These are phyloP conservation scores for Cubamyces lactineus DNA, from an alignment of 768 basidiomycete genomes.

Conservation along the genomic window DNA sequence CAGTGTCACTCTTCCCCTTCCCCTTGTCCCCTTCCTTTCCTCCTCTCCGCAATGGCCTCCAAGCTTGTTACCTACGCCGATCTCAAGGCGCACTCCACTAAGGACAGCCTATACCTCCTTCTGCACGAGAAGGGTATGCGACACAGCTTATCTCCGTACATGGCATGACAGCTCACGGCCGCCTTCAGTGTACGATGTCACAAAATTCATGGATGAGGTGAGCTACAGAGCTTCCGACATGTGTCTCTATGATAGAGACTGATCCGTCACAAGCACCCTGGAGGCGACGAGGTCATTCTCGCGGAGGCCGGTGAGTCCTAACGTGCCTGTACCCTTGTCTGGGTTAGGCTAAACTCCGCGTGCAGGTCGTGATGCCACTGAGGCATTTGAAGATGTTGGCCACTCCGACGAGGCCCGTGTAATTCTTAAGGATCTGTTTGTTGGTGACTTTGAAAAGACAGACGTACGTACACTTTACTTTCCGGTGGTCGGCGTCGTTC, in stretches of 20 bases:
- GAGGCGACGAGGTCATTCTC: constrained; percentile 96
- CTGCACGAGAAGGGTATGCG: constrained; percentile 80
- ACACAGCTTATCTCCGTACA: constrained; percentile 1
- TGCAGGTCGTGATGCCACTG: constrained; percentile 91
- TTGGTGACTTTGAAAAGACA: constrained; percentile 81
- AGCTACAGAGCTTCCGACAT: constrained; percentile 20
- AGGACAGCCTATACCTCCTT: constrained; percentile 80
- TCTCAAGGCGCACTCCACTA: constrained; percentile 75
- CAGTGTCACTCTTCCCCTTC: constrained; percentile 24
- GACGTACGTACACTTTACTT: constrained; percentile 49
- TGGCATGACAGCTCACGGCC: constrained; percentile 23
- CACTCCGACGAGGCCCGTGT: constrained; percentile 98
- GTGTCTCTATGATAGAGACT: neutral
- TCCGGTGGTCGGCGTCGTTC: neutral
- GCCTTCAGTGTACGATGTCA: constrained; percentile 83
- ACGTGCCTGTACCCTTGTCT: neutral
- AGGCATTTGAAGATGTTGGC: constrained; percentile 98
- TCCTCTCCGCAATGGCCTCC: constrained; percentile 34
- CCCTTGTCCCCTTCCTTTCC: constrained; percentile 21
- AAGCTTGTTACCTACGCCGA: constrained; percentile 72
- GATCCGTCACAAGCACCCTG: constrained; percentile 70
- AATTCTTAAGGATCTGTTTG: constrained; percentile 73
- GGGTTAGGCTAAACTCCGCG: neutral
- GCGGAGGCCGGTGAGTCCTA: constrained; percentile 81
- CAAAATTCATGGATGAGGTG: constrained; percentile 95